phyloP scores from a whole-genome alignment of 2,329 filamentous ascomycete species.

The Xylaria sp. region DNA sequence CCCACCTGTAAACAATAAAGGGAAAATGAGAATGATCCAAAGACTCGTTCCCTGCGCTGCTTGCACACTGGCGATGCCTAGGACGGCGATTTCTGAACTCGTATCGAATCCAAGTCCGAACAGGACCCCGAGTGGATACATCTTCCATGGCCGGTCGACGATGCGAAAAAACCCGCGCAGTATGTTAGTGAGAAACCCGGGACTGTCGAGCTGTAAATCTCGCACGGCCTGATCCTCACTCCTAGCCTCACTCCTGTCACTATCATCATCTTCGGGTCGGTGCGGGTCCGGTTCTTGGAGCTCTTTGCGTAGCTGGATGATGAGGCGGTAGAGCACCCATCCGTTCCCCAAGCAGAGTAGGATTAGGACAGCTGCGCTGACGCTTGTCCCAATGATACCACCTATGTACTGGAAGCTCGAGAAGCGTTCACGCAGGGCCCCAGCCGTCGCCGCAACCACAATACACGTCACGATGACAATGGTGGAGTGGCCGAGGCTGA shows the following conservation, averaged over 20 bases:
- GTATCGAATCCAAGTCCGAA: slow-evolving; percentile 97
- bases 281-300: slow-evolving; percentile 58
- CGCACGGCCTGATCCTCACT: slow-evolving; percentile 49
- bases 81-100: slow-evolving; percentile 89
- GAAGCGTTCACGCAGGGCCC: slow-evolving; percentile 83
- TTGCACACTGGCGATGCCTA: slow-evolving; percentile 90
- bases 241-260: slow-evolving; percentile 37
- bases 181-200: slow-evolving; percentile 77
- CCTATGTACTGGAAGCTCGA: slow-evolving; percentile 83
- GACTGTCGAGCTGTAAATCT: slow-evolving; percentile 78
- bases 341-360: slow-evolving; percentile 84
- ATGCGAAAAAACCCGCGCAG: slow-evolving; percentile 82
- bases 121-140: slow-evolving; percentile 70
- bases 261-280: slow-evolving; percentile 45
- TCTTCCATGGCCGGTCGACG: slow-evolving; percentile 83
- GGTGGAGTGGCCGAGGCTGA: slow-evolving; percentile 92
- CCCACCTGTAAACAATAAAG: slow-evolving; percentile 84
- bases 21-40: slow-evolving; percentile 95
- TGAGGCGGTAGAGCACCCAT: slow-evolving; percentile 84
- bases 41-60: slow-evolving; percentile 87
- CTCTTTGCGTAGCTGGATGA: slow-evolving; percentile 73
- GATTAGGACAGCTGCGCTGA: slow-evolving; percentile 85
- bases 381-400: slow-evolving; percentile 87
- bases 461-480: slow-evolving; percentile 92
- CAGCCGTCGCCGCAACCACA: slow-evolving; percentile 89